Evolutionary conservation across 1,284 basidiomycete genomes (phyloP), one percentile per base, ranked within the genome.

Genomic region (Sutorius eximius): DNA sequence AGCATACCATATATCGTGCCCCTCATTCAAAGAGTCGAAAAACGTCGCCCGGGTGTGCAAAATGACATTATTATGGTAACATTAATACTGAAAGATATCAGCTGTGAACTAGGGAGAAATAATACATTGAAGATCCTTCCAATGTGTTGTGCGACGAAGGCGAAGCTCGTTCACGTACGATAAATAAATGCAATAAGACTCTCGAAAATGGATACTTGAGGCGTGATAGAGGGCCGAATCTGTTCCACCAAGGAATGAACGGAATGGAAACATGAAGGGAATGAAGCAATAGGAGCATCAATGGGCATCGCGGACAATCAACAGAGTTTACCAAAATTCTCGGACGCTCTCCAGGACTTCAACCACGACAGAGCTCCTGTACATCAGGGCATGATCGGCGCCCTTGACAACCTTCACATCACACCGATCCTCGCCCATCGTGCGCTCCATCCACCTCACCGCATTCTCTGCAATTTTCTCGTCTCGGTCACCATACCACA

Each of bases 401-500:
- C 89, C 91, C 61, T 85, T 86, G 47, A 97, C 86, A 18, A 97
- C 83, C 63, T 86, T 83, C 38, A 98, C 85, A 50, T 79, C 76
- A 67, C 92, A 96, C 56, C 79, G 77, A 42, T 84, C 85, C 46
- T 82, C 76, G n/a, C 83, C 81, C 88, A 95, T 93, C 47, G 83
- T 85, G 60, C 81, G 83, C 71, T 94, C 89, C 90, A 98, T 89
- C 89, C 93, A 95, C 61, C 89, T 75, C 53, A 95, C 89, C 45
- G 91, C 89, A 63, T 89, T 86, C 66, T 95, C 87, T 27, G 87
- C 87, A 57, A 99, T 96, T 71, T 89, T 88, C 71, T 98, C 95
- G 70, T 98, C 96, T 62, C 82, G 82, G 61, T 93, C 89, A 3
- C 96, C 96, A 61, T 95, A 95, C 94, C 94, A 98, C 37, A 98